Conservation (phyloP, 73 alveolate genomes). For the Tetrahymena borealis region DNA sequence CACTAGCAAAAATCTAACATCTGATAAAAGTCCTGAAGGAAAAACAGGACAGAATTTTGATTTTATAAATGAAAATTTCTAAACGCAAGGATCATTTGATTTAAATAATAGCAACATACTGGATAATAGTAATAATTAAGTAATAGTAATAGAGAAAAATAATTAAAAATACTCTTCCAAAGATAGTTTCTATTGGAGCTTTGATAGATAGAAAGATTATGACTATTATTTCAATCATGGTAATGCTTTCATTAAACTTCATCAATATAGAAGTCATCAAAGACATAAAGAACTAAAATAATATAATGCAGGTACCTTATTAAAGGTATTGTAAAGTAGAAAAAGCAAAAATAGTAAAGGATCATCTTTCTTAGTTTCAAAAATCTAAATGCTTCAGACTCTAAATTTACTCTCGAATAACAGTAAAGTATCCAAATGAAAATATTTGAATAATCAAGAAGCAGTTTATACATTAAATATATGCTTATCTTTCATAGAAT, state of each 20-base stretch:
- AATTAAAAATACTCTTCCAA: not conserved
- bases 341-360: not conserved
- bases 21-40: not conserved
- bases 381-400: not conserved
- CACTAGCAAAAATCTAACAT: not conserved
- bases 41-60: not conserved
- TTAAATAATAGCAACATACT: not conserved
- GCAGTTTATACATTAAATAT: too few species aligned
- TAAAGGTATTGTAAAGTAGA: not conserved
- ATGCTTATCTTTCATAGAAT: too few species aligned
- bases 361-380: not conserved
- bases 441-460: not conserved
- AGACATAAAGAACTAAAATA: not conserved
- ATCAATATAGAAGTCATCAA: not conserved
- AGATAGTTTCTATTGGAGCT: not conserved
- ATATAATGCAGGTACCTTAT: not conserved
- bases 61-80: not conserved
- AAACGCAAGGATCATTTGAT: too few species aligned
- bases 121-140: not conserved
- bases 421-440: not conserved
- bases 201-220: not conserved
- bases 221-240: not conserved
- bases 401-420: not conserved
- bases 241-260: not conserved
- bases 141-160: not conserved